Percentiles rank a stretch among this genome's conserved stretches.
These are phyloP conservation scores for Fraxinus nigra DNA, from an alignment of 305 asterid genomes.

Conservation along the genomic window DNA sequence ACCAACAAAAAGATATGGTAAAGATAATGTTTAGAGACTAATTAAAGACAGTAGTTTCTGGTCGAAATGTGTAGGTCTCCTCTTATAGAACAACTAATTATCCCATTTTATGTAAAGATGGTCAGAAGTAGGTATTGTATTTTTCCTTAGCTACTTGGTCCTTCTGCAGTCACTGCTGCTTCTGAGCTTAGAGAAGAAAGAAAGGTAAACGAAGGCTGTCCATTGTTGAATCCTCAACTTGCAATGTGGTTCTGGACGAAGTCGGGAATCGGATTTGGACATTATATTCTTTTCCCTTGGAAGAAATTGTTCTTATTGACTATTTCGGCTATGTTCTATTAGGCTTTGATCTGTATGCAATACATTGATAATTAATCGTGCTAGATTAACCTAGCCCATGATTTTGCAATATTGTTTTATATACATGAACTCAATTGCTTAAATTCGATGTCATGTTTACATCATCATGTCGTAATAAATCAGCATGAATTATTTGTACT, in stretches of 20 bases:
- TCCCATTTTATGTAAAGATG: neutral
- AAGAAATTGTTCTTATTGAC: neutral
- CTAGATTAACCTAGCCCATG: neutral
- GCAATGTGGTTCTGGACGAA: neutral
- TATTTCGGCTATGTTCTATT: neutral
- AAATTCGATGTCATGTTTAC: neutral
- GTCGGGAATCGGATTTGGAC: neutral
- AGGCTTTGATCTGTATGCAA: neutral
- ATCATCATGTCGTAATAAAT: neutral
- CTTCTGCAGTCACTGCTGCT: neutral
- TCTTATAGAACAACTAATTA: constrained; percentile 6
- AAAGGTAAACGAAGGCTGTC: neutral
- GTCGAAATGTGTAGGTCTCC: constrained; percentile 12
- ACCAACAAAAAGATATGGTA: neutral
- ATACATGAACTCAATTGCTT: neutral
- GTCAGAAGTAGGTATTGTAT: neutral
- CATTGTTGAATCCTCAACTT: neutral
- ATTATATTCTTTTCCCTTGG: neutral
- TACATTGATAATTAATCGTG: neutral
- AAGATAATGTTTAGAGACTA: neutral
- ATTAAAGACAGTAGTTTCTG: constrained; percentile 13
- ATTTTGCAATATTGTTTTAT: neutral
- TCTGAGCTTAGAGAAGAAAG: neutral
- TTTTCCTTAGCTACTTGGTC: neutral
- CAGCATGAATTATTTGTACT: neutral